Percentiles rank a stretch among this genome's conserved stretches.
Conservation (phyloP, 2,329 filamentous ascomycete genomes). For the Penicillium sp. region DNA sequence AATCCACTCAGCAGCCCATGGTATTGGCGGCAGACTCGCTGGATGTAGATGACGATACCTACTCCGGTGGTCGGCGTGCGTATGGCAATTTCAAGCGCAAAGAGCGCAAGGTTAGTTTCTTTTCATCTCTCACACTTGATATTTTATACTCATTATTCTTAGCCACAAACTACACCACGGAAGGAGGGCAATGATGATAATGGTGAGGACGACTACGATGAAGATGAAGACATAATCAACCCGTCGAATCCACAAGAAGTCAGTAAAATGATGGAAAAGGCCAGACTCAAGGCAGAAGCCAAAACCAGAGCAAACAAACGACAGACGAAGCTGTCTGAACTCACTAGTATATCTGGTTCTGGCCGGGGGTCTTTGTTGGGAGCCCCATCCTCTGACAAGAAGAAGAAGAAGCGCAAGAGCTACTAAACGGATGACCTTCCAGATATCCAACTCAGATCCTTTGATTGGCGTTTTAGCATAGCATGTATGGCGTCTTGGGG, state of each 20-base stretch:
- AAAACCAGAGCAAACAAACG: slow-evolving; percentile 16
- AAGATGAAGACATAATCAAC: slow-evolving; percentile 1
- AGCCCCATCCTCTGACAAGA: slow-evolving; percentile 8
- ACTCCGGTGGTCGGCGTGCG: slow-evolving; percentile 36
- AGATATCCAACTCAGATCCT: not conserved
- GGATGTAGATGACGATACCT: slow-evolving; percentile 34
- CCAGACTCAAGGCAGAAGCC: slow-evolving; percentile 20
- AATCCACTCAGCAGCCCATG: slow-evolving; percentile 26
- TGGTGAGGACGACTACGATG: slow-evolving; percentile 16
- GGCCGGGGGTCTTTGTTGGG: slow-evolving; percentile 1
- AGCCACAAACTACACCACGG: slow-evolving; percentile 3
- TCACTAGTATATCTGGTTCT: slow-evolving; percentile 37
- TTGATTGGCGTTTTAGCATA: slow-evolving; percentile 16
- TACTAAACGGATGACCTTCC: not conserved
- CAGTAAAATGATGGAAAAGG: slow-evolving; percentile 9
- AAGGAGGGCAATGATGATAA: slow-evolving; percentile 13
- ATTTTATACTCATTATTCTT: slow-evolving; percentile 3
- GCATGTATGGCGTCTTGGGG: slow-evolving; percentile 12
- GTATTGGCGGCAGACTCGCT: slow-evolving; percentile 37
- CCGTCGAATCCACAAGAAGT: not conserved
- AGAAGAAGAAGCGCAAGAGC: slow-evolving; percentile 27
- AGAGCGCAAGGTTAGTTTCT: slow-evolving; percentile 25
- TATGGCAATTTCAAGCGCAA: slow-evolving; percentile 44
- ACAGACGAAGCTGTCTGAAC: slow-evolving; percentile 16
- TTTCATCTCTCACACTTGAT: not conserved